phyloP scores from a whole-genome alignment of 1,284 basidiomycete species.

The Cryptococcus jaspeensis region DNA sequence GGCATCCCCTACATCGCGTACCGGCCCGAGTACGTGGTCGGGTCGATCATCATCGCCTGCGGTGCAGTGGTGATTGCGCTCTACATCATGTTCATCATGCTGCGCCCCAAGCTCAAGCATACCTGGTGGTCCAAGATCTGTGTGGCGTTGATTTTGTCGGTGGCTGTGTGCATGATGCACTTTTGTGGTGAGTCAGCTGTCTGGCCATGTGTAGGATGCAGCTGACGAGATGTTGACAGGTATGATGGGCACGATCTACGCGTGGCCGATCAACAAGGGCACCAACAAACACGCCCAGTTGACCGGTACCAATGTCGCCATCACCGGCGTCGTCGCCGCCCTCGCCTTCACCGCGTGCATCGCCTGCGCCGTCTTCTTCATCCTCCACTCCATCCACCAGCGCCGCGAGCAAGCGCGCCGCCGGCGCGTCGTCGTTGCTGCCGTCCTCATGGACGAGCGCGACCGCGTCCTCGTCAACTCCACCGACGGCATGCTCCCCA shows the following conservation, averaged over 20 bases:
- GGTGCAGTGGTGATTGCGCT: slow-evolving; percentile 51
- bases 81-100: slow-evolving; percentile 55
- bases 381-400: slow-evolving; percentile 44
- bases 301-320: slow-evolving; percentile 43
- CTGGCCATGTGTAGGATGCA: background rate
- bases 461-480: slow-evolving; percentile 51
- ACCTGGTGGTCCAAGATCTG: slow-evolving; percentile 50
- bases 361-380: slow-evolving; percentile 47
- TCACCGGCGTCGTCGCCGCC: slow-evolving; percentile 51
- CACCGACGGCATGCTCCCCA: slow-evolving; percentile 52
- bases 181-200: slow-evolving; percentile 34
- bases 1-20: slow-evolving; percentile 52
- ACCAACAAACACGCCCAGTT: slow-evolving; percentile 25
- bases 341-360: slow-evolving; percentile 52
- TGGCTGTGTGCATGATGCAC: slow-evolving; percentile 52
- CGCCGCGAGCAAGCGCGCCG: slow-evolving; percentile 45
- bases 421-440: slow-evolving; percentile 52
- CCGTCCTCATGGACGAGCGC: slow-evolving; percentile 51
- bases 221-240: slow-evolving; percentile 14
- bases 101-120: slow-evolving; percentile 54
- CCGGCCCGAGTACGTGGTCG: slow-evolving; percentile 46
- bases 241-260: slow-evolving; percentile 47
- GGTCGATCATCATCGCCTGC: slow-evolving; percentile 53
- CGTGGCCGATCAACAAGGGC: slow-evolving; percentile 27
- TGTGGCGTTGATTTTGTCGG: slow-evolving; percentile 50